phyloP scores from a whole-genome alignment of 306 rosid species.

The Quercus agrifolia region DNA sequence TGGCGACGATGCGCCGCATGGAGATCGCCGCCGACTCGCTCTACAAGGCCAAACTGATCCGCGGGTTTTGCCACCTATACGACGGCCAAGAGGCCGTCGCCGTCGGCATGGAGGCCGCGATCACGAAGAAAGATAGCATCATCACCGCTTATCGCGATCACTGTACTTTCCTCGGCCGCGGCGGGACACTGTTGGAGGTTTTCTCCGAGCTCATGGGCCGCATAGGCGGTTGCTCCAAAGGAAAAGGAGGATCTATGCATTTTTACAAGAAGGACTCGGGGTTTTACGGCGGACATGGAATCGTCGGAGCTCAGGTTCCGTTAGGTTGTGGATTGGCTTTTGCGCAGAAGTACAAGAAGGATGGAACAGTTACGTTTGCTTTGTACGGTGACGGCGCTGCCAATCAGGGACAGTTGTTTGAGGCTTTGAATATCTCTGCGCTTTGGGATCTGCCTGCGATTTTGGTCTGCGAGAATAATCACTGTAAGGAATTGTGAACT shows the following conservation, averaged over 20 bases:
- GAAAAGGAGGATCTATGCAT: constrained; percentile 97
- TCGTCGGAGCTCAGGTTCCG: constrained; percentile 93
- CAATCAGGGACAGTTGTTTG: constrained; percentile 89
- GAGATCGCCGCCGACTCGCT: constrained; percentile 97
- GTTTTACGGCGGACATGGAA: constrained; percentile 90
- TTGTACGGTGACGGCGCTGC: constrained; percentile 95
- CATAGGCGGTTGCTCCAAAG: constrained; percentile 63
- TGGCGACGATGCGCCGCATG: constrained; percentile 89
- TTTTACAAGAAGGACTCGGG: constrained; percentile 71
- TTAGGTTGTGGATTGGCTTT: constrained; percentile 89
- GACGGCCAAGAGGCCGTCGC: constrained; percentile 95
- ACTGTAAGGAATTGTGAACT: constrained; percentile 54
- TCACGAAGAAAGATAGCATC: constrained; percentile 60
- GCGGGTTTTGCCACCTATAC: constrained; percentile 92
- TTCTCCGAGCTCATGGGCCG: constrained; percentile 89
- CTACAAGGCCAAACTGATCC: constrained; percentile 87
- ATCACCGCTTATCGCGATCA: constrained; percentile 91
- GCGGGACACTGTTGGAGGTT: constrained; percentile 57
- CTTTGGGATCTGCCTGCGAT: constrained; percentile 95
- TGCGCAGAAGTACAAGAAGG: constrained; percentile 77
- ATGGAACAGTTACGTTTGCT: constrained; percentile 68
- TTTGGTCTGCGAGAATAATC: constrained; percentile 97
- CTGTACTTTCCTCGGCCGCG: constrained; percentile 73
- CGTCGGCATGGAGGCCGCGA: constrained; percentile 83
- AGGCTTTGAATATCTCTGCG: constrained; percentile 87